A percentile compares a stretch with the other conserved stretches of the same genome.
These are phyloP conservation scores for Apiotrichum siamense DNA, from an alignment of 1,284 basidiomycete species.

Conservation along the genomic window DNA sequence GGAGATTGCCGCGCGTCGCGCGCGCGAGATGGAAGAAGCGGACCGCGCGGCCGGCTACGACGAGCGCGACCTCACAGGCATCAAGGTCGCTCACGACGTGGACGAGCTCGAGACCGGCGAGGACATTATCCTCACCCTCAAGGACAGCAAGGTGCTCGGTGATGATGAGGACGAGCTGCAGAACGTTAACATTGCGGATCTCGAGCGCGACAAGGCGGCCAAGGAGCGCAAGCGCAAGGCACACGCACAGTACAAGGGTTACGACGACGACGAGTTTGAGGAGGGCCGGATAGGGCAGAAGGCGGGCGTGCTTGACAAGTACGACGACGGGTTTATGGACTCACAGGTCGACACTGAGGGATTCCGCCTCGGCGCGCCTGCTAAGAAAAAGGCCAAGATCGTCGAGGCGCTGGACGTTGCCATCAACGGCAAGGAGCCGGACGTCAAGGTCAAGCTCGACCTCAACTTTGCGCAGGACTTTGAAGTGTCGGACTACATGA, in stretches of 20 bases:
- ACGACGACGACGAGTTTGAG: constrained; percentile 89
- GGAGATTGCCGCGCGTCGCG: constrained; percentile 65
- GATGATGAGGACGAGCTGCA: constrained; percentile 98
- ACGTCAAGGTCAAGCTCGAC: constrained; percentile 52
- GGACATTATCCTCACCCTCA: constrained; percentile 89
- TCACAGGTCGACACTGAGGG: constrained; percentile 55
- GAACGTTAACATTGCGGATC: constrained; percentile 86
- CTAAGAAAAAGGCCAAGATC: constrained; percentile 47
- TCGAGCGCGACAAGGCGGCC: constrained; percentile 60
- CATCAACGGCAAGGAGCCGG: constrained; percentile 45
- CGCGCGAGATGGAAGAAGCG: constrained; percentile 70
- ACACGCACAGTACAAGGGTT: constrained; percentile 77
- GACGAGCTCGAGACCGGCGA: constrained; percentile 87
- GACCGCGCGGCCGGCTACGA: constrained; percentile 72
- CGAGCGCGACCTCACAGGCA: constrained; percentile 75
- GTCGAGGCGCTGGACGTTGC: constrained; percentile 54
- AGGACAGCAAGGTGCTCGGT: constrained; percentile 88
- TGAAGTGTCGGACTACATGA: constrained; percentile 77
- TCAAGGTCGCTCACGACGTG: constrained; percentile 94
- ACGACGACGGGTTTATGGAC: constrained; percentile 78
- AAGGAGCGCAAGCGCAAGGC: constrained; percentile 80
- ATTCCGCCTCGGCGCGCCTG: constrained; percentile 62
- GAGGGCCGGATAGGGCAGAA: constrained; percentile 66
- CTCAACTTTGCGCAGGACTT: constrained; percentile 92
- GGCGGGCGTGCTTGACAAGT: constrained; percentile 81